Base-by-base conservation (phyloP, 2,329 filamentous ascomycete species). In the Colletotrichum navitas region DNA sequence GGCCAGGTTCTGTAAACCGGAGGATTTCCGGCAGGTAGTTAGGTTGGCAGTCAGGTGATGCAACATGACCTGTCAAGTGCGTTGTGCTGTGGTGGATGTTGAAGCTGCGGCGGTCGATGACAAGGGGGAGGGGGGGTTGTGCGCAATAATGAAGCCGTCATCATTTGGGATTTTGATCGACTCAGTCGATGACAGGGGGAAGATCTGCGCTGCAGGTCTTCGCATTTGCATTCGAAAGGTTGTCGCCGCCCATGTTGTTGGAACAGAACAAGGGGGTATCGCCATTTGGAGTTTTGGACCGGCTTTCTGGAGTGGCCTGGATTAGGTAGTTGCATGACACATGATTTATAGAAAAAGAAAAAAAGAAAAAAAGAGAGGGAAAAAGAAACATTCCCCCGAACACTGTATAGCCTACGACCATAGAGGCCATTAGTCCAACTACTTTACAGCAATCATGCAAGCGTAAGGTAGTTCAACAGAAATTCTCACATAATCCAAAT, bases 151-250 rank as follows among this genome's bases (percentile, higher is more conserved):
- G 4, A 29, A 43, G 41, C 18, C 16, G 18, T 43, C 41, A 43
- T 21, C 41, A 41, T 2, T 21, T 6, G 16, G 41, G 41, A 21
- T 7, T 7, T 21, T 8, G 16, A 43, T 43, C 41, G 21, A 2
- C 18, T 21, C 41, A 43, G 10, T 36, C n/a, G 21, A n/a, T 14
- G 43, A 39, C 59, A 34, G 12, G 41, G 32, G 29, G 11, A 18
- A 14, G 43, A 36, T 39, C 47, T 34, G 45, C 29, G n/a, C 43
- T 62, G 45, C 43, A 47, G 59, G 59, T 36, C 12, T 49, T 49
- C 32, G 43, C 58, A 24, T 32, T 34, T 29, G 39, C 34, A 10
- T 34, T 34, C 34, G 34, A 29, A 26, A 32, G 12, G n/a, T 10
- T 36, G 55, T 41, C 34, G 18, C 7, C 1, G 34, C 41, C n/a